Evolutionary conservation across 441 rosid genomes (phyloP).

Genomic region (Croton setiger): DNA sequence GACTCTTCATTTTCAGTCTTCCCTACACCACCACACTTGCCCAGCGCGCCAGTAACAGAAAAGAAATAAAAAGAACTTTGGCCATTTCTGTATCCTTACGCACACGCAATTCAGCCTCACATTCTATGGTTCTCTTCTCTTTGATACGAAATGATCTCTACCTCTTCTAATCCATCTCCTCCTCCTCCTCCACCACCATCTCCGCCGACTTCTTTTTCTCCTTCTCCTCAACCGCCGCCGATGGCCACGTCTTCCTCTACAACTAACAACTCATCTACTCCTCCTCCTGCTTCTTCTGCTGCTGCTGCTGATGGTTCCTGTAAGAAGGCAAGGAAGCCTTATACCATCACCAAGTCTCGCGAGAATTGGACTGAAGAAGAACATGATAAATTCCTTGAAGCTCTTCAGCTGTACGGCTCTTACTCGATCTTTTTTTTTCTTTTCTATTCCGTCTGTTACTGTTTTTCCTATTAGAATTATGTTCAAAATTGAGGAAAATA

Average conservation of each 20-base stretch:
- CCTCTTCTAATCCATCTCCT: conserved; percentile 8
- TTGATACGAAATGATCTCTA: background rate
- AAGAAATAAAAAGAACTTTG: too few relatives aligned
- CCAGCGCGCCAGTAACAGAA: conserved; percentile 17
- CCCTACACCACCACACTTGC: background rate
- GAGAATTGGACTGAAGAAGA: conserved; percentile 97
- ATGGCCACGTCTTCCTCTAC: conserved; percentile 29
- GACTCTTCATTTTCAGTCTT: conserved; percentile 5
- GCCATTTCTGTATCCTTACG: conserved; percentile 4
- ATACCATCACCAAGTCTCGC: conserved; percentile 84
- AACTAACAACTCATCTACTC: conserved; percentile 20
- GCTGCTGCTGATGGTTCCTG: conserved; percentile 17
- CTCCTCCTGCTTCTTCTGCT: too few relatives aligned
- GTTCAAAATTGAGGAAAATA: too few relatives aligned
- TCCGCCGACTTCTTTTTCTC: too few relatives aligned
- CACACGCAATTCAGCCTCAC: background rate
- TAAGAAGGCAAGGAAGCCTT: conserved; percentile 87
- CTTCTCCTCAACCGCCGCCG: conserved; percentile 7
- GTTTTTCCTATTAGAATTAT: too few relatives aligned
- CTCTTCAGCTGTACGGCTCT: conserved; percentile 67
- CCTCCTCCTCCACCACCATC: conserved; percentile 21
- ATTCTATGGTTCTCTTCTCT: too few relatives aligned
- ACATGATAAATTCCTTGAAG: conserved; percentile 92
- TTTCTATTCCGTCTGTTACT: too few relatives aligned
- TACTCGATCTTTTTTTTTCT: too few relatives aligned